phyloP scores from a whole-genome alignment of 2,329 filamentous ascomycete genomes.

The Penicillium griseofulvum region DNA sequence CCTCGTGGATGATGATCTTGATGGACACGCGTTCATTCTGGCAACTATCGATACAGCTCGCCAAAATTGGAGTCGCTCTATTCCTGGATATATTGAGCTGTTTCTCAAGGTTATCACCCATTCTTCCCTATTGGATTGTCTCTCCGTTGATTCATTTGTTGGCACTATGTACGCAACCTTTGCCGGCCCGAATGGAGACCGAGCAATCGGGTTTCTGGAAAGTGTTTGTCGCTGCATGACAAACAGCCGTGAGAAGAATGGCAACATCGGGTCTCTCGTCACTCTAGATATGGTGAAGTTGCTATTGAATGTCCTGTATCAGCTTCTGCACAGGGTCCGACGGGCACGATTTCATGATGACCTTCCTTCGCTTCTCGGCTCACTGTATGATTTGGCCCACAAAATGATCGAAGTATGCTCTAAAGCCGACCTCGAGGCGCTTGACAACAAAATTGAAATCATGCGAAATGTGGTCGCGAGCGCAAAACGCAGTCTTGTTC shows the following conservation, averaged over 20 bases:
- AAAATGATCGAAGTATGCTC: background rate
- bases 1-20: slow-evolving; percentile 5
- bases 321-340: slow-evolving; percentile 7
- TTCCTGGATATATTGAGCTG: background rate
- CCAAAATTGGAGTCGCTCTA: background rate
- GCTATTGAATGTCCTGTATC: slow-evolving; percentile 7
- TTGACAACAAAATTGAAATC: slow-evolving; percentile 9
- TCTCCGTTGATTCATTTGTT: slow-evolving; percentile 11
- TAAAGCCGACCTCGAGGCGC: slow-evolving; percentile 3
- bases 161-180: slow-evolving; percentile 12
- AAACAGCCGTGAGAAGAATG: background rate
- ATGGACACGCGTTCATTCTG: slow-evolving; percentile 4
- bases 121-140: slow-evolving; percentile 8
- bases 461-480: slow-evolving; percentile 1
- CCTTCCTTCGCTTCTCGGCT: slow-evolving; percentile 1
- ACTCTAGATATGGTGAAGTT: slow-evolving; percentile 1
- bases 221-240: background rate
- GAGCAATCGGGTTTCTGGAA: slow-evolving; percentile 10
- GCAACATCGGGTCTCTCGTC: background rate
- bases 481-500: background rate
- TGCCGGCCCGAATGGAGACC: slow-evolving; percentile 10
- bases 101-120: slow-evolving; percentile 15
- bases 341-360: slow-evolving; percentile 6
- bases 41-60: background rate
- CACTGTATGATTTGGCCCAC: too few species aligned